These are phyloP conservation scores for Cucurbita ficifolia DNA, from an alignment of 306 rosid genomes.

Conservation along the genomic window DNA sequence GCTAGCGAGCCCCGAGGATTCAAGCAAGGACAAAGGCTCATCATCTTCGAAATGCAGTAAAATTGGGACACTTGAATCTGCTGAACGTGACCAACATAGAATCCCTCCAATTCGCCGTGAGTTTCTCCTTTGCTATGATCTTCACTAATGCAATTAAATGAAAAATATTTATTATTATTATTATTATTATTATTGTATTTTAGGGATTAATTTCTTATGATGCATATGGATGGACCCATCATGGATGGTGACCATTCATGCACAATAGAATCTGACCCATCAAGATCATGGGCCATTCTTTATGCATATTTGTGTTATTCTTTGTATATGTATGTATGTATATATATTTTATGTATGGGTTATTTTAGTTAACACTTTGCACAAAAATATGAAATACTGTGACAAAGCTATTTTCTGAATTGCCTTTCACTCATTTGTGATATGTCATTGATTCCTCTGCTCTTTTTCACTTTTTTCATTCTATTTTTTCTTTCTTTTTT, in stretches of 20 bases:
- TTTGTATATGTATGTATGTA: background rate
- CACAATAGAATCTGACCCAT: conserved; percentile 3
- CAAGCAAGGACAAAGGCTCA: conserved; percentile 39
- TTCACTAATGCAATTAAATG: background rate
- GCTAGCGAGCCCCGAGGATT: conserved; percentile 30
- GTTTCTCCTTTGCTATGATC: conserved; percentile 10
- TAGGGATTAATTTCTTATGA: background rate
- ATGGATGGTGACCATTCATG: background rate
- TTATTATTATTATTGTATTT: background rate
- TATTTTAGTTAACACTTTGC: background rate
- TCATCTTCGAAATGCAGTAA: conserved; percentile 58
- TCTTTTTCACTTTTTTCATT: background rate
- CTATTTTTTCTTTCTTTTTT: background rate
- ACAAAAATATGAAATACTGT: background rate
- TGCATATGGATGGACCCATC: conserved; percentile 1
- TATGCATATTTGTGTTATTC: background rate
- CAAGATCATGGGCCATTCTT: conserved; percentile 1
- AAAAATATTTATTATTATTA: background rate
- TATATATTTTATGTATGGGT: background rate
- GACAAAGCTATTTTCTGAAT: background rate
- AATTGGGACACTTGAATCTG: conserved; percentile 23
- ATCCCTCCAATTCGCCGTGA: conserved; percentile 79
- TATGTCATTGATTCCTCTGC: background rate
- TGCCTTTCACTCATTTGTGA: background rate
- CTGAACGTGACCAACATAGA: conserved; percentile 56